Evolutionary conservation across 805 yeast species (phyloP), one percentile per base, ranked within the genome.

Genomic region (Pichia thaimueangensis): DNA sequence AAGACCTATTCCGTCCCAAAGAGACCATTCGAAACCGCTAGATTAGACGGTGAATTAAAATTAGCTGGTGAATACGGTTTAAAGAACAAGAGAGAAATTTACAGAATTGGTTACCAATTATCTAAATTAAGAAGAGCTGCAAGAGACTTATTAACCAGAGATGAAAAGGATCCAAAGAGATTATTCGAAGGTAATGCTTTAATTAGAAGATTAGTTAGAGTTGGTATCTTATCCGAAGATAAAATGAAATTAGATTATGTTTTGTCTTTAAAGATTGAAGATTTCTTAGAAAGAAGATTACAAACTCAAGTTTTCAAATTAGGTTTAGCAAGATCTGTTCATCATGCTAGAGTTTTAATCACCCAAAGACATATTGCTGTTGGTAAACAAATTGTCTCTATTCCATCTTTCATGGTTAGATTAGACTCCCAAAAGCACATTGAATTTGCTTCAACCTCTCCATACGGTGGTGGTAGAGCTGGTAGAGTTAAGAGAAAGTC

Each of bases 401-500:
- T 93, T 60, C 97, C 98, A 74, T 91, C 97, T 58, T 93, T 93
- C 91, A 85, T 89, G 83, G 98, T 93, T 57, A 94, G 98, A 81
- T 85, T 93, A 70, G 98, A 93, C 79, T 89, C 98, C 59, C 98
- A 93, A 78, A 93, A 93, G 86, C 97, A 93, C 88, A 87, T 93
- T 76, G 97, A 93, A 82, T 93, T 91, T 66, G 95, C 98, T 65
- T 84, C 93, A 70, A 87, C 86, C 72, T 93, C 98, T 60, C 98
- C 98, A 73, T 91, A 86, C 89, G 98, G 98, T 74, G 98, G 98
- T 78, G 98, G 96, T 64, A 91, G 98, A 80, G 94, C 98, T 62
- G 98, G 98, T 73, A 93, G 98, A 82, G 95, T 87, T 68, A 94
- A 93, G 83, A 87, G 97, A 84, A 86, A 79, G 74, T 80, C 84